Evolutionary conservation across 2,329 filamentous ascomycete genomes (phyloP).

Genomic region (Corniculantispora saksenae): DNA sequence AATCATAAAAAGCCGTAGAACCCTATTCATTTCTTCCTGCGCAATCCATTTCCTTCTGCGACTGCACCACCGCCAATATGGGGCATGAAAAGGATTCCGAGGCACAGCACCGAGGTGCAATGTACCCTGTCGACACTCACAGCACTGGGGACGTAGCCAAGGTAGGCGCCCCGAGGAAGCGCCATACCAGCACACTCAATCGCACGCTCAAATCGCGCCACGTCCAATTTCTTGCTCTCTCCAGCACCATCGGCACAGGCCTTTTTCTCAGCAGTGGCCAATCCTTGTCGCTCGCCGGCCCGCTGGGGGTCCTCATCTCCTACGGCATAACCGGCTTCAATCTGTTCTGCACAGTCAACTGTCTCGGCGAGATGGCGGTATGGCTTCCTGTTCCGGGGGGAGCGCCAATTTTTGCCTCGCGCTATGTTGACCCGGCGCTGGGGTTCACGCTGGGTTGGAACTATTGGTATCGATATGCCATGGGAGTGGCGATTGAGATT

Average conservation of each 20-base stretch:
- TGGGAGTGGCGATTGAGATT: conserved; percentile 24
- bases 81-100: too few species aligned
- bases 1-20: too few species aligned
- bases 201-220: conserved; percentile 61
- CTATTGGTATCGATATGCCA: conserved; percentile 39
- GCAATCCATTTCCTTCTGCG: too few species aligned
- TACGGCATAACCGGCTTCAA: conserved; percentile 60
- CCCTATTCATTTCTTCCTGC: too few species aligned
- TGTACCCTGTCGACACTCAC: too few species aligned
- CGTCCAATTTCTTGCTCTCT: conserved; percentile 61
- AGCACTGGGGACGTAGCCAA: too few species aligned
- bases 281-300: conserved; percentile 57
- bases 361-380: conserved; percentile 55
- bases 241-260: conserved; percentile 63
- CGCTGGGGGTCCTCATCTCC: conserved; percentile 69
- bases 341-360: conserved; percentile 57
- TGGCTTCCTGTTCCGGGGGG: conserved; percentile 58
- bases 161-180: too few species aligned
- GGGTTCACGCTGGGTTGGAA: conserved; percentile 45
- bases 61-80: too few species aligned
- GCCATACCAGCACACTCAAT: too few species aligned
- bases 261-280: conserved; percentile 63
- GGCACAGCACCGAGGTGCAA: too few species aligned
- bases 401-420: conserved; percentile 56
- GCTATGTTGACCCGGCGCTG: conserved; percentile 52